Percentiles rank a stretch among this genome's conserved stretches.
These are phyloP conservation scores for Orychophragmus violaceus DNA, from an alignment of 345 rosid genomes.

Conservation along the genomic window DNA sequence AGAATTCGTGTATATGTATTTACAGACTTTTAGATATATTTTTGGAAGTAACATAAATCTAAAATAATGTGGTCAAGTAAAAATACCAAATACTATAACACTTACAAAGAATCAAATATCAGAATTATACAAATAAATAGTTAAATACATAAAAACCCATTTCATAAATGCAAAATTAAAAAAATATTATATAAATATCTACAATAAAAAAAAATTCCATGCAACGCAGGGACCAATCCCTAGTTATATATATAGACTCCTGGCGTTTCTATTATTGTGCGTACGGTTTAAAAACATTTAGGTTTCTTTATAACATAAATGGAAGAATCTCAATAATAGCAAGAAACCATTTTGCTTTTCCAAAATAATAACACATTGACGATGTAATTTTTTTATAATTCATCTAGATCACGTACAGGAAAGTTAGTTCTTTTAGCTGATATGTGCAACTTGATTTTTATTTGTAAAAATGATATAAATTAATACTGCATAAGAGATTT, in stretches of 20 bases:
- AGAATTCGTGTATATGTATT: too few relatives aligned
- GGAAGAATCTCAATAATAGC: background rate
- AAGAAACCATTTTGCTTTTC: background rate
- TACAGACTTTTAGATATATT: too few relatives aligned
- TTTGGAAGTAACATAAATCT: too few relatives aligned
- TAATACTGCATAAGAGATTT: background rate
- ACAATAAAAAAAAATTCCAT: too few relatives aligned
- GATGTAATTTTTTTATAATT: background rate
- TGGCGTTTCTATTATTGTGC: background rate
- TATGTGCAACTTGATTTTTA: background rate
- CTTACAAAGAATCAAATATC: too few relatives aligned
- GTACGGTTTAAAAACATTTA: background rate
- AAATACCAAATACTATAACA: too few relatives aligned
- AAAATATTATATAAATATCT: too few relatives aligned
- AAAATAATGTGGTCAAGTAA: too few relatives aligned
- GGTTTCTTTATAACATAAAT: background rate
- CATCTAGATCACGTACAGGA: background rate
- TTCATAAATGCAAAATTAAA: too few relatives aligned
- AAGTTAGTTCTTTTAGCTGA: background rate
- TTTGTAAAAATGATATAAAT: background rate
- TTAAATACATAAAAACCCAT: too few relatives aligned
- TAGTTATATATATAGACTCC: background rate
- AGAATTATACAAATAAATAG: too few relatives aligned
- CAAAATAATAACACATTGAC: background rate
- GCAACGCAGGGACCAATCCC: too few relatives aligned